phyloP scores from a whole-genome alignment of 2,329 filamentous ascomycete species.

The Arthroderma sp. region DNA sequence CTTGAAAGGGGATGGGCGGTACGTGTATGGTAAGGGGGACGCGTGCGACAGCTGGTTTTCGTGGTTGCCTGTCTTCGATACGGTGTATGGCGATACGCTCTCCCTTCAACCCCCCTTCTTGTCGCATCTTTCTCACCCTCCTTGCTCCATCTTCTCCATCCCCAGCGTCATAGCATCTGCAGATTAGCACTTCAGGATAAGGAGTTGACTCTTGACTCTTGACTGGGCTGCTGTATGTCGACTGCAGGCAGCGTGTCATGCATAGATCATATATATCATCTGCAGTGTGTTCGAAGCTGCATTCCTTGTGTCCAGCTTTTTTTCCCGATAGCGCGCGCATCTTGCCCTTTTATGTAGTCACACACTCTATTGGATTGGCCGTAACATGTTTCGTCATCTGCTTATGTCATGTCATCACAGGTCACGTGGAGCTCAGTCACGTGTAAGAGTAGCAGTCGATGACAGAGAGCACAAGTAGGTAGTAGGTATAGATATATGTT shows the following conservation, averaged over 20 bases:
- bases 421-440: neutral
- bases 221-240: too few relatives aligned
- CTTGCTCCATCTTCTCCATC: neutral
- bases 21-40: neutral
- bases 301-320: too few relatives aligned
- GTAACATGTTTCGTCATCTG: neutral
- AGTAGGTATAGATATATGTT: too few relatives aligned
- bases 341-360: neutral
- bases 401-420: neutral
- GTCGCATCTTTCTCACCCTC: neutral
- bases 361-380: slow-evolving; percentile 3
- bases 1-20: neutral
- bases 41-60: neutral
- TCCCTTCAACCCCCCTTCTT: neutral
- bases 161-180: too few relatives aligned
- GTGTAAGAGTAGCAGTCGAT: too few relatives aligned
- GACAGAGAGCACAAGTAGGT: too few relatives aligned
- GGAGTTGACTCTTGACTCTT: too few relatives aligned
- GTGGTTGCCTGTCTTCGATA: neutral
- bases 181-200: too few relatives aligned
- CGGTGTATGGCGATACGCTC: neutral
- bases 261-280: slow-evolving; percentile 1
- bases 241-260: neutral
- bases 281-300: neutral
- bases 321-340: too few relatives aligned